Evolutionary conservation across 2,329 filamentous ascomycete species (phyloP).

Genomic region (Aspergillus costaricaensis): DNA sequence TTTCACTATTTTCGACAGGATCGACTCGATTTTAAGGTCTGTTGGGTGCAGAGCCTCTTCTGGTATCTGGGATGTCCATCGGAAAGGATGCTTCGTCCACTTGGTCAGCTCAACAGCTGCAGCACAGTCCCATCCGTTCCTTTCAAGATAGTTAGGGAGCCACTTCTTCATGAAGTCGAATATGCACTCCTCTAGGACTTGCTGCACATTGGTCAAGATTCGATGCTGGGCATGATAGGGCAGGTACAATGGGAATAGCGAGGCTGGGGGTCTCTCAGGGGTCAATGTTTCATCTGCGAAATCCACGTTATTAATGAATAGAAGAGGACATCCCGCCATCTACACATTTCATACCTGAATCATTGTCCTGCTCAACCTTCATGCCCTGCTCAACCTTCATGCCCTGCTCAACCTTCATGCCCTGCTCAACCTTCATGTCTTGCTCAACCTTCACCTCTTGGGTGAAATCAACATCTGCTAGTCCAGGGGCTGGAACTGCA

Average conservation of each 20-base stretch:
- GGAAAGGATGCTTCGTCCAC: not conserved
- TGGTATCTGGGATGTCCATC: not conserved
- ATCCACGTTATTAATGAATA: no score
- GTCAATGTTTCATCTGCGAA: not conserved
- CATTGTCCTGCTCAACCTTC: not conserved
- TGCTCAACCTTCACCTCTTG: not conserved
- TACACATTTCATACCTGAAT: not conserved
- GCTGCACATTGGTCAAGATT: not conserved
- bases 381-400: no score
- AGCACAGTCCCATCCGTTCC: constrained; percentile 1
- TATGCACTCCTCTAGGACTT: constrained; percentile 4
- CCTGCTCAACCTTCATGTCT: no score
- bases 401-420: not conserved
- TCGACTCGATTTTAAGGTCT: not conserved
- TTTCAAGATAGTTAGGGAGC: not conserved
- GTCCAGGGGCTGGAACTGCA: not conserved
- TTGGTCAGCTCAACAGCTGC: constrained; percentile 9
- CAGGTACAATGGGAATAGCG: not conserved
- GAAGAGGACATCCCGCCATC: no score
- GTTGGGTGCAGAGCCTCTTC: not conserved
- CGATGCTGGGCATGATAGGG: constrained; percentile 11
- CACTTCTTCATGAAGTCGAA: constrained; percentile 4
- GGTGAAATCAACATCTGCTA: not conserved
- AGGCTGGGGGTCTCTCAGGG: not conserved
- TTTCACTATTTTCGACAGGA: not conserved